Evolutionary conservation across 1,284 basidiomycete species (phyloP), one percentile per base, ranked within the genome.

Genomic region (Ganoderma meredithae): DNA sequence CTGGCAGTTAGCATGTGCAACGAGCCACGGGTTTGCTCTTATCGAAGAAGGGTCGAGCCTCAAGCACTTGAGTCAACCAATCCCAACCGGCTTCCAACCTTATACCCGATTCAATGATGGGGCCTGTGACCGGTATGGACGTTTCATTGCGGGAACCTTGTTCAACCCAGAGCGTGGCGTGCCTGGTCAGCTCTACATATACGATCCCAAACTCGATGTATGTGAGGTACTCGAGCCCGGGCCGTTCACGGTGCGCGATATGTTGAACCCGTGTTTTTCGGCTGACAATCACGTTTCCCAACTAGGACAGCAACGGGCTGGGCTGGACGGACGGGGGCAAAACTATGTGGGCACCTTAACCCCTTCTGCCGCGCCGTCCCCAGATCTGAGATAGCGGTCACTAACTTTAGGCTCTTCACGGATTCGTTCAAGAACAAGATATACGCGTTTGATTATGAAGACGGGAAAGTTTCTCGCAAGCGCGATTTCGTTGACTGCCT

Each of bases 21-120:
- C 89, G 31, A 81, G 82, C 2, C 75, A 81, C 70, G 89, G 89
- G 13, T 86, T 86, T 75, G 86, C 84, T n/a, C 63, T 86, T 41
- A 79, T 90, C 53, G 80, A 84, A 69, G 80, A 78, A 40, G 74
- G 81, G 63, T 82, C 83, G 36, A 79, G 71, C 31, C 76, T 88
- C 47, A 76, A 79, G 62, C 87, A 89, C 74, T 72, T 90, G 65
- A 80, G 77, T 67, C 77, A 83, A 75, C 88, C 89, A 15, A 76
- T 91, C 9, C 79, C 83, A 17, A 72, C 78, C 9, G 75, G 81
- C 27, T 79, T 86, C 53, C 72, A 73, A 27, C 75, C 80, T 12
- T 78, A 84, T 71, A 86, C 84, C 27, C 84, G 90, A 58, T 91
- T 92, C 80, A 92, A 92, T 76, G 90, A 91, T 74, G 90, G 90